Evolutionary conservation across 805 yeast genomes (phyloP).

Genomic region (Kockiozyma suomiensis): DNA sequence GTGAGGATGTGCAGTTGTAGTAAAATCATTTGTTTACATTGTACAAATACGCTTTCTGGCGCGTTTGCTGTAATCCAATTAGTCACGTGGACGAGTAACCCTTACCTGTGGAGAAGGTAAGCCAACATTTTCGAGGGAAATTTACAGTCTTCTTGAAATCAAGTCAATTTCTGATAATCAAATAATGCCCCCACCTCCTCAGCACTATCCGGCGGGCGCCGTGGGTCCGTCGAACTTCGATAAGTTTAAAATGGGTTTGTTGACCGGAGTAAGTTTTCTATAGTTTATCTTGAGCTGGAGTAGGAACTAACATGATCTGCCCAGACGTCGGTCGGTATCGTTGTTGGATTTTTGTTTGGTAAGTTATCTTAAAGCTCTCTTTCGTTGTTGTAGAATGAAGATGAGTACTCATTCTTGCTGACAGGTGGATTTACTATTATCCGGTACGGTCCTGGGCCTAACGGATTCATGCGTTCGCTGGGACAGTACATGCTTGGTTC

Average conservation of each 20-base stretch:
- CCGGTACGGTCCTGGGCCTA: constrained; percentile 97
- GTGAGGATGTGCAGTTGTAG: neutral
- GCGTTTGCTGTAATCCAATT: neutral
- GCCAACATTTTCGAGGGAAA: neutral
- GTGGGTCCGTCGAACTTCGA: constrained; percentile 79
- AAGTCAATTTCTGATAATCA: neutral
- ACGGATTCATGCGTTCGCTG: constrained; percentile 92
- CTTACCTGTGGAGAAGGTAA: neutral
- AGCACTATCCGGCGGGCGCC: constrained; percentile 36
- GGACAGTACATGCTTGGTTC: constrained; percentile 97
- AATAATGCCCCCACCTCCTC: constrained; percentile 40
- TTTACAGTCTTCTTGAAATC: neutral
- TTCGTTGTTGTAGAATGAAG: too few relatives aligned
- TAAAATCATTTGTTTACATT: neutral
- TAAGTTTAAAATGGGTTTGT: constrained; percentile 96
- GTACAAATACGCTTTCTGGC: neutral
- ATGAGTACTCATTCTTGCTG: too few relatives aligned
- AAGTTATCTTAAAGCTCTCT: constrained; percentile 15
- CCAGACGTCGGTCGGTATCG: constrained; percentile 79
- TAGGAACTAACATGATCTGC: neutral
- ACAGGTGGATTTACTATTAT: constrained; percentile 74
- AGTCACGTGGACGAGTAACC: neutral
- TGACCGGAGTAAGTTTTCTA: constrained; percentile 74
- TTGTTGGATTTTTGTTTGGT: constrained; percentile 93
- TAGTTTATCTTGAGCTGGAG: neutral